Percentiles rank a stretch among this genome's conserved stretches.
Evolutionary conservation across 176 grass and related monocot genomes (phyloP).

Genomic region (Echinochloa phyllopogon): DNA sequence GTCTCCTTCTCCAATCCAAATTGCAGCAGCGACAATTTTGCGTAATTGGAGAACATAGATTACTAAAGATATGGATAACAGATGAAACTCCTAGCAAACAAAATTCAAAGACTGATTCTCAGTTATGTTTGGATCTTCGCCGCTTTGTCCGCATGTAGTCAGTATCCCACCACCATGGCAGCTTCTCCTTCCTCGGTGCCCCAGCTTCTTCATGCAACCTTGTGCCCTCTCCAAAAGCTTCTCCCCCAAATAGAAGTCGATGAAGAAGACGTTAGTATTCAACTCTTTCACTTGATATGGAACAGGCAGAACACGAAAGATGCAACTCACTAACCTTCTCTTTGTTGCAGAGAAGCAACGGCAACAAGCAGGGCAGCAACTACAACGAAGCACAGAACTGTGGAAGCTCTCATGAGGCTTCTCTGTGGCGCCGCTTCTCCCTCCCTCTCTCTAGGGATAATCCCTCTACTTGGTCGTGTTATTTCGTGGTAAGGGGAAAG

Average conservation of each 20-base stretch:
- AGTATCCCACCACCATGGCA: conserved; percentile 58
- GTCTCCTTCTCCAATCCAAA: neutral
- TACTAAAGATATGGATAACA: neutral
- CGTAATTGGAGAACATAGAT: neutral
- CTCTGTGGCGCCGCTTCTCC: neutral
- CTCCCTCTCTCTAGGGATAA: neutral
- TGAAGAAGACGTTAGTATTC: neutral
- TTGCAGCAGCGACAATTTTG: neutral
- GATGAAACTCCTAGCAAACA: neutral
- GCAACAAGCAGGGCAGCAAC: neutral
- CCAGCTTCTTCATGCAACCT: conserved; percentile 25
- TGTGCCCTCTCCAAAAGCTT: conserved; percentile 5
- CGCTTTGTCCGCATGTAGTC: conserved; percentile 56
- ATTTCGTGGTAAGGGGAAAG: neutral
- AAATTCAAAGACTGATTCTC: conserved; percentile 35
- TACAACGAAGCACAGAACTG: neutral
- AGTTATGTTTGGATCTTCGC: conserved; percentile 61
- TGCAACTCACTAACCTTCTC: conserved; percentile 46
- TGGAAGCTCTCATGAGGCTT: conserved; percentile 18
- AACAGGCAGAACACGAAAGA: neutral
- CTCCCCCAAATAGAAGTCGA: neutral
- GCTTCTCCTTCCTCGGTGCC: conserved; percentile 28
- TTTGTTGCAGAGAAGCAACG: conserved; percentile 26
- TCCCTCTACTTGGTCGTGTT: conserved; percentile 3
- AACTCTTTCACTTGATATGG: neutral